A percentile compares a stretch with the other conserved stretches of the same genome.
These are phyloP conservation scores for Odontarrhena argentea DNA, from an alignment of 345 rosid species.

Conservation along the genomic window DNA sequence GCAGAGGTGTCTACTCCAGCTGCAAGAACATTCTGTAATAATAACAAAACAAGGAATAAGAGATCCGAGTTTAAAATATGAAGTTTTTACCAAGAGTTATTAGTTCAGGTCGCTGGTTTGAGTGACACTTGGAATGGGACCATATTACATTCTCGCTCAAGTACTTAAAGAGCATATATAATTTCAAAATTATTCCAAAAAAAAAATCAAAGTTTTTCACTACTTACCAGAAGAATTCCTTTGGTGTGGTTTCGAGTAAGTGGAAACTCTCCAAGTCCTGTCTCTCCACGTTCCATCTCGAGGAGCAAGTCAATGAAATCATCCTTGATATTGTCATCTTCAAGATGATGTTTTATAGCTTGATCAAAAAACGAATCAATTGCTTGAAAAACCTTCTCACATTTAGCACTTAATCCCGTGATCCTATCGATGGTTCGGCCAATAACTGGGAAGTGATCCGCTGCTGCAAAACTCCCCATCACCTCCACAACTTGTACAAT, in stretches of 20 bases:
- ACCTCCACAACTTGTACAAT: constrained; percentile 34
- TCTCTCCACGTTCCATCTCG: constrained; percentile 40
- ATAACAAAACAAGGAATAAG: neutral
- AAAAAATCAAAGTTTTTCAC: too few species aligned
- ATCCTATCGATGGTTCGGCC: constrained; percentile 47
- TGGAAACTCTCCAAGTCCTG: constrained; percentile 23
- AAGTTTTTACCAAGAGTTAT: neutral
- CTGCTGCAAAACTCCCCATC: constrained; percentile 37
- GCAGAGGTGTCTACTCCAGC: constrained; percentile 38
- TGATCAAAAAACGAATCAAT: constrained; percentile 47
- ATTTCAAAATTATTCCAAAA: too few species aligned
- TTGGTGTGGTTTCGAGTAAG: constrained; percentile 49
- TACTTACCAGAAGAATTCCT: constrained; percentile 50
- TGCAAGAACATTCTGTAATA: constrained; percentile 32
- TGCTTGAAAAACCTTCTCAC: constrained; percentile 42
- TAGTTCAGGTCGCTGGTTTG: too few species aligned
- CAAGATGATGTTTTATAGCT: constrained; percentile 47
- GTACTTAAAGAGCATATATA: too few species aligned
- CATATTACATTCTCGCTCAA: too few species aligned
- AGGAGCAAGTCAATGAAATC: constrained; percentile 56
- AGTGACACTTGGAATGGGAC: too few species aligned
- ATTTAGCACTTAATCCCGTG: constrained; percentile 38
- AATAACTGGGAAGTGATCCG: constrained; percentile 40
- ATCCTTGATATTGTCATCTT: constrained; percentile 32
- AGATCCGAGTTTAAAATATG: neutral